Percentiles rank a stretch among this genome's conserved stretches.
Conservation (phyloP, 2,329 filamentous ascomycete genomes). For the Neospermospora avenae region DNA sequence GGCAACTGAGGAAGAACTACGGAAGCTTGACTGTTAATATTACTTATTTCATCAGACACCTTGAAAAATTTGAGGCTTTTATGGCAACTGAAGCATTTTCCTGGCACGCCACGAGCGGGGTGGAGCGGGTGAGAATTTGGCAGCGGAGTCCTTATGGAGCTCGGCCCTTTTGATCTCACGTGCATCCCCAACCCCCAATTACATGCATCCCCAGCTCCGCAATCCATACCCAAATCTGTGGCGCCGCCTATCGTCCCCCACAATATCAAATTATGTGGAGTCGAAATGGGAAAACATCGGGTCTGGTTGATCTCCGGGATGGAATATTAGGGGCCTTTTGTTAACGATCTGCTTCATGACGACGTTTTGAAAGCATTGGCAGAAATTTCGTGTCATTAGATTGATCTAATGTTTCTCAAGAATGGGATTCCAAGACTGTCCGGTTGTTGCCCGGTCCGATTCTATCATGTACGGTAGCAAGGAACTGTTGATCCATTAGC, state of each 20-base stretch:
- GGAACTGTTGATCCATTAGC: not conserved
- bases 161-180: slow-evolving; percentile 5
- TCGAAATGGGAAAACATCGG: slow-evolving; percentile 6
- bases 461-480: not conserved
- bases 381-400: not conserved
- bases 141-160: not conserved
- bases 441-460: not conserved
- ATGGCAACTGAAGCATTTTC: slow-evolving; percentile 1
- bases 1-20: not conserved
- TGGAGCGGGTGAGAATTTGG: not conserved
- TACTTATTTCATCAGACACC: not conserved
- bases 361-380: not conserved
- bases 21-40: not conserved
- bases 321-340: not conserved
- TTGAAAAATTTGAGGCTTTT: not conserved
- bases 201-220: not conserved
- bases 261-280: slow-evolving; percentile 16
- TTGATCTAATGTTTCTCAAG: not conserved
- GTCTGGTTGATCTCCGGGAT: not conserved
- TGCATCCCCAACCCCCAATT: not conserved
- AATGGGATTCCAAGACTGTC: not conserved
- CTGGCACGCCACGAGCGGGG: not conserved
- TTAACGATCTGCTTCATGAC: not conserved
- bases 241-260: slow-evolving; percentile 8
- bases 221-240: slow-evolving; percentile 2